A percentile compares a stretch with the other conserved stretches of the same genome.
Evolutionary conservation across 116 monocot genomes (phyloP).

Genomic region (Cymodocea nodosa): DNA sequence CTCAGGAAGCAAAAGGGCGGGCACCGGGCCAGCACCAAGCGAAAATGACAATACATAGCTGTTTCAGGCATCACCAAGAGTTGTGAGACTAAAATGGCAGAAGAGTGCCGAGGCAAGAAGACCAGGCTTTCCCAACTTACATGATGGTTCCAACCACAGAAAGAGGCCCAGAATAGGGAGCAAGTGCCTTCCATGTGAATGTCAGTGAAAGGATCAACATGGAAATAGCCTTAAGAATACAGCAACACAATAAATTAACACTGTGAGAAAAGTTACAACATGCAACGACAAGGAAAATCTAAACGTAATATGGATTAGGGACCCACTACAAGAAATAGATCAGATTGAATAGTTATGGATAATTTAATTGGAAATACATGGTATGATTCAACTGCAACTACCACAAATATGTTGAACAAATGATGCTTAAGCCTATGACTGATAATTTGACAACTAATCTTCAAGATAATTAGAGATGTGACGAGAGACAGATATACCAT

Average conservation of each 20-base stretch:
- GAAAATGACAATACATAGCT: constrained; percentile 95
- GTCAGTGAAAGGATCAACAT: constrained; percentile 88
- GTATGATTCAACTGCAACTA: too few species aligned
- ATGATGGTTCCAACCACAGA: constrained; percentile 88
- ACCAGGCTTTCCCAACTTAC: constrained; percentile 33
- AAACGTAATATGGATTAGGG: too few species aligned
- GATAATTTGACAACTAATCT: too few species aligned
- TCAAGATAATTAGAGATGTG: not conserved
- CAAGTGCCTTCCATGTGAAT: constrained; percentile 73
- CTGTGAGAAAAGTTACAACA: not conserved
- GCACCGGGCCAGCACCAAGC: constrained; percentile 95
- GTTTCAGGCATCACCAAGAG: not conserved
- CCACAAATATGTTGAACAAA: too few species aligned
- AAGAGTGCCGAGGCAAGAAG: not conserved
- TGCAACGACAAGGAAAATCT: not conserved
- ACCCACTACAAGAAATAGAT: too few species aligned
- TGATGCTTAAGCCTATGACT: too few species aligned
- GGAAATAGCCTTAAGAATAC: constrained; percentile 61
- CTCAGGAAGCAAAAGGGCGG: constrained; percentile 94
- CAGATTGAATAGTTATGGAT: too few species aligned
- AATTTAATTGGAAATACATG: too few species aligned
- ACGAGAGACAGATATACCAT: constrained; percentile 45
- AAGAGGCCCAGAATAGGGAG: constrained; percentile 81
- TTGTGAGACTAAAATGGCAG: not conserved
- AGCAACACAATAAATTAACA: not conserved